Evolutionary conservation across 2,329 filamentous ascomycete species (phyloP).

Genomic region (Cercospora sojina): DNA sequence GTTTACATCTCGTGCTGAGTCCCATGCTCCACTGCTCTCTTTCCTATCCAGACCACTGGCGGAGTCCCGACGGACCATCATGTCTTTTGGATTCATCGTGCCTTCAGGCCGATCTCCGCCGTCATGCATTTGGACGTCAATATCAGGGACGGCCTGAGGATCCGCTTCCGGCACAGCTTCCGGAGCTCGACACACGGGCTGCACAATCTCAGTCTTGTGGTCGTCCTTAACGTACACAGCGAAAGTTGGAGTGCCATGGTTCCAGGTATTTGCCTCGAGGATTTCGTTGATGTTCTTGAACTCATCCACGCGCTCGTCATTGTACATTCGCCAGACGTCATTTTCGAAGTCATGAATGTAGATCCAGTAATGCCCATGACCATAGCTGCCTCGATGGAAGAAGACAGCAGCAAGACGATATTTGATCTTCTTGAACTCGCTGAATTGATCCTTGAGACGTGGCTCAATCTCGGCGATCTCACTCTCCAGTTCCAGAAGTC

Average conservation of each 20-base stretch:
- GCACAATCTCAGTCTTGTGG: constrained; percentile 58
- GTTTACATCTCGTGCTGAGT: background rate
- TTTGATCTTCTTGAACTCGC: constrained; percentile 61
- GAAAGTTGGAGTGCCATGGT: constrained; percentile 75
- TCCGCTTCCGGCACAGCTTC: constrained; percentile 19
- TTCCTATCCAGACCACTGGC: background rate
- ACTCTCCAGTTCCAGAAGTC: constrained; percentile 44
- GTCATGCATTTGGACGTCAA: constrained; percentile 5
- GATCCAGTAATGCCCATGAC: constrained; percentile 88
- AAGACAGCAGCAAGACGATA: constrained; percentile 91
- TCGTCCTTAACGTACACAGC: constrained; percentile 77
- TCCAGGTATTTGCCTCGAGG: constrained; percentile 61
- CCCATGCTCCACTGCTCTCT: constrained; percentile 1
- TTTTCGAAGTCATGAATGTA: constrained; percentile 89
- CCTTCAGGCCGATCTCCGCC: background rate
- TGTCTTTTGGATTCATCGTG: background rate
- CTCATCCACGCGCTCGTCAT: constrained; percentile 78
- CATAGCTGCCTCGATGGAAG: constrained; percentile 70
- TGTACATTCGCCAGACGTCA: constrained; percentile 87
- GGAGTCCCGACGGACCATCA: background rate
- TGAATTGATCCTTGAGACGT: constrained; percentile 60
- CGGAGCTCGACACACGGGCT: constrained; percentile 42
- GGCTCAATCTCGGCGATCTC: constrained; percentile 50
- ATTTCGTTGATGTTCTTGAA: constrained; percentile 58
- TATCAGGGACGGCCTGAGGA: background rate